Conservation (phyloP, 345 rosid species). For the Citrus australasica region DNA sequence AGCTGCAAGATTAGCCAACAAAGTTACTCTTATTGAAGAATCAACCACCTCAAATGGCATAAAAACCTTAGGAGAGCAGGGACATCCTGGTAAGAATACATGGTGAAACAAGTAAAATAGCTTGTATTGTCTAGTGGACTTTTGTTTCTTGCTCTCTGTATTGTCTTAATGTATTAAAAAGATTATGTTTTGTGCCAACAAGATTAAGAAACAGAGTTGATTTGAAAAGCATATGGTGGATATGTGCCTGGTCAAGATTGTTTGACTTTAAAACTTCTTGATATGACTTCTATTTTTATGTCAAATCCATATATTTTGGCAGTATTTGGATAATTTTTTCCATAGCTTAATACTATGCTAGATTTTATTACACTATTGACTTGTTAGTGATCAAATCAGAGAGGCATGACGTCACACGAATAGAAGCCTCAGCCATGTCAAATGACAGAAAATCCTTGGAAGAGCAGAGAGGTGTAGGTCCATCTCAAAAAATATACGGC, state of each 20-base stretch:
- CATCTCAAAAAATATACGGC: neutral
- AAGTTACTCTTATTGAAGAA: slow-evolving; percentile 19
- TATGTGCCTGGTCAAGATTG: neutral
- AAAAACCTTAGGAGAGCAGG: slow-evolving; percentile 7
- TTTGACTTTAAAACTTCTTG: neutral
- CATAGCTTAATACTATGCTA: neutral
- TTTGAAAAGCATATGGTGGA: neutral
- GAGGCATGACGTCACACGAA: neutral
- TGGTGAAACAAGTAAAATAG: slow-evolving; percentile 10
- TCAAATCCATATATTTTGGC: neutral
- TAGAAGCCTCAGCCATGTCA: neutral
- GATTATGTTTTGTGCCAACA: neutral
- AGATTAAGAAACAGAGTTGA: neutral
- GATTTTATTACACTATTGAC: neutral
- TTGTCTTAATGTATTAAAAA: neutral
- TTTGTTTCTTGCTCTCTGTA: neutral
- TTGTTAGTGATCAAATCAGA: neutral
- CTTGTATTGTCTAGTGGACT: neutral
- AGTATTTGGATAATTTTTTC: neutral
- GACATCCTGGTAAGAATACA: slow-evolving; percentile 17
- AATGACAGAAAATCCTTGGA: neutral
- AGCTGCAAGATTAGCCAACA: slow-evolving; percentile 40
- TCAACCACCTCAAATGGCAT: slow-evolving; percentile 14
- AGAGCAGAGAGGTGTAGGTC: neutral
- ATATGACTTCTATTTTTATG: neutral